Conservation (phyloP, 2,329 filamentous ascomycete genomes). For the Arthrobotrys musiformis region DNA sequence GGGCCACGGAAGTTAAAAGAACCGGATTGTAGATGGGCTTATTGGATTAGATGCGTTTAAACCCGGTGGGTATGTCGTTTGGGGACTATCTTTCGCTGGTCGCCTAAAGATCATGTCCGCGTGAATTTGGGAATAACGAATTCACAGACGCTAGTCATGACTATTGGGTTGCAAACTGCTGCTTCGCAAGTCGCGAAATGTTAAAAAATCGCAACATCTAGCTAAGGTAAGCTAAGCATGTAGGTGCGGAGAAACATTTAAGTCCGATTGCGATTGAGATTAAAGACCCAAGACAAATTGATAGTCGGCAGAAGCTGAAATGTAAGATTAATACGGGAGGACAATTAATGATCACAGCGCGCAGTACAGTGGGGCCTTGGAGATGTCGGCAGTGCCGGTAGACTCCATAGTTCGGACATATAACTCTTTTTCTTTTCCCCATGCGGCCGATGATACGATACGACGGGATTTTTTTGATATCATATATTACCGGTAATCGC, state of each 20-base stretch:
- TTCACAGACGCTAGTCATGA: not conserved
- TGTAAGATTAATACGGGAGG: not conserved
- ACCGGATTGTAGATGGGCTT: not conserved
- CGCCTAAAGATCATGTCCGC: not conserved
- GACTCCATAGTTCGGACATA: not conserved
- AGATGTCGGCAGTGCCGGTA: not conserved
- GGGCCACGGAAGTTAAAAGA: not conserved
- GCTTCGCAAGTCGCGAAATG: not conserved
- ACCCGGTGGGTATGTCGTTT: not conserved
- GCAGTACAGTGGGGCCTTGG: not conserved
- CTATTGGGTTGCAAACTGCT: no score
- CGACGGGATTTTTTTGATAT: not conserved
- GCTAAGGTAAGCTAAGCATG: no score
- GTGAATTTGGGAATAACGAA: not conserved
- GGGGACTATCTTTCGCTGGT: not conserved
- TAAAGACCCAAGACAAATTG: not conserved
- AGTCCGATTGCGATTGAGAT: not conserved
- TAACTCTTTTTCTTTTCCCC: not conserved
- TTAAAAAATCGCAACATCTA: not conserved
- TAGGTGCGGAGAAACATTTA: not conserved
- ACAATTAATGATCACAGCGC: no score
- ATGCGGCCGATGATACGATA: not conserved
- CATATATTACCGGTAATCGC: not conserved
- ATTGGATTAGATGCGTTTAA: not conserved
- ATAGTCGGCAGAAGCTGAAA: not conserved